phyloP scores from a whole-genome alignment of 2,329 filamentous ascomycete genomes.

The Trichoderma atroviride region DNA sequence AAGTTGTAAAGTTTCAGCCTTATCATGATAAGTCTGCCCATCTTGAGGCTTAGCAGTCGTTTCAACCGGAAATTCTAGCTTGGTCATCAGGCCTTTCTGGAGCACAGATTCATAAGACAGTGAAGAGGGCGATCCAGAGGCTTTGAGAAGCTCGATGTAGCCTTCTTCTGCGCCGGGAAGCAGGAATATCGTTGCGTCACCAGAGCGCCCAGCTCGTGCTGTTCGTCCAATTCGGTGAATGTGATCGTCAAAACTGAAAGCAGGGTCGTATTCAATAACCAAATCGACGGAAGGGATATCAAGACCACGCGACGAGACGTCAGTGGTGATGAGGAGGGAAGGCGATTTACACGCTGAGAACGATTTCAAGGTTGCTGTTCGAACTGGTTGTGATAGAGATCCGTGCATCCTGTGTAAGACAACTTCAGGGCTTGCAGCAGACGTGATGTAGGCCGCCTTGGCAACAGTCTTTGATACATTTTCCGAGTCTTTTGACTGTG shows the following conservation, averaged over 20 bases:
- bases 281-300: constrained; percentile 94
- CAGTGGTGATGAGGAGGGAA: constrained; percentile 86
- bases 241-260: constrained; percentile 91
- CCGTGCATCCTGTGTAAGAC: constrained; percentile 86
- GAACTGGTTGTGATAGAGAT: constrained; percentile 82
- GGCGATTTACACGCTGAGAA: constrained; percentile 76
- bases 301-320: constrained; percentile 92
- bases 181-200: constrained; percentile 85
- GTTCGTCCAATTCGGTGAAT: constrained; percentile 93
- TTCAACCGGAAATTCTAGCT: constrained; percentile 69
- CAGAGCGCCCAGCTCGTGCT: constrained; percentile 85
- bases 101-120: constrained; percentile 58
- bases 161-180: constrained; percentile 89
- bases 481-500: constrained; percentile 38
- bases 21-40: constrained; percentile 49
- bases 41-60: constrained; percentile 57
- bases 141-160: constrained; percentile 74
- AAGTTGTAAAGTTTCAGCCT: constrained; percentile 60
- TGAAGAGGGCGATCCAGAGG: constrained; percentile 51
- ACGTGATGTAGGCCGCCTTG: constrained; percentile 72
- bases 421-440: constrained; percentile 71
- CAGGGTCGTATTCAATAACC: constrained; percentile 94
- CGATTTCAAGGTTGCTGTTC: constrained; percentile 80
- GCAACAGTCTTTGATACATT: constrained; percentile 63
- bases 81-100: constrained; percentile 65